Evolutionary conservation across 2,329 filamentous ascomycete species (phyloP), one percentile per base, ranked within the genome.

Genomic region (Fusarium denticulatum): DNA sequence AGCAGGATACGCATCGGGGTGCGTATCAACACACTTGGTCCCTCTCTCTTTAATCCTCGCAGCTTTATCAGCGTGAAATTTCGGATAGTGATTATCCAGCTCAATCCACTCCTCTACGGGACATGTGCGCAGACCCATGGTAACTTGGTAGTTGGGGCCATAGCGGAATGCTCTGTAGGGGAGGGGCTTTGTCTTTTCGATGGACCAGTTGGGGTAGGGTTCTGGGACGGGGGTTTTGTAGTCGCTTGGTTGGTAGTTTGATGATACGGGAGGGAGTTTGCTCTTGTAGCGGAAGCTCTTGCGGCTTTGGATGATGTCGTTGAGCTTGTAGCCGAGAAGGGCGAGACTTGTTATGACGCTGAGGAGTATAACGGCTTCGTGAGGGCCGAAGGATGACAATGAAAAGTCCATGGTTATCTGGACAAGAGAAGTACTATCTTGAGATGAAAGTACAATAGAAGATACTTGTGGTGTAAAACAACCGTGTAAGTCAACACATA

Each of bases 141-240:
- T 95, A 65, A 94, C 87, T 77, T 93, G 88, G 80, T 95, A 94
- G 69, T 91, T 92, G 13, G 93, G 93, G 0, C 93, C 93, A 79
- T 94, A 89, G 75, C 92, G 89, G 81, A 96, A 96, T 1, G 93
- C 92, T 11, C 93, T 88, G 82, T 96, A 96, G 0, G 92, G 92
- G 0, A 94, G 87, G 1, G 93, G 93, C 67, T 92, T 91, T 4
- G 92, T 93, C n/a, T 84, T 82, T 30, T 88, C 85, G 40, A 95
- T 80, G 47, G 91, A 90, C 92, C 93, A 95, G 79, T 89, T 81
- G 0, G 89, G 88, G 76, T 93, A 94, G 0, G 93, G 89, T 0
- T 82, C 60, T 9, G 91, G 89, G 2, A 83, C 79, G 3, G 92
- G 91, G 5, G 90, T 84, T 67, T 86, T 85, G 84, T 92, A 94